Conservation (phyloP, 2,329 filamentous ascomycete species). For the Rhinocladiella mackenziei region DNA sequence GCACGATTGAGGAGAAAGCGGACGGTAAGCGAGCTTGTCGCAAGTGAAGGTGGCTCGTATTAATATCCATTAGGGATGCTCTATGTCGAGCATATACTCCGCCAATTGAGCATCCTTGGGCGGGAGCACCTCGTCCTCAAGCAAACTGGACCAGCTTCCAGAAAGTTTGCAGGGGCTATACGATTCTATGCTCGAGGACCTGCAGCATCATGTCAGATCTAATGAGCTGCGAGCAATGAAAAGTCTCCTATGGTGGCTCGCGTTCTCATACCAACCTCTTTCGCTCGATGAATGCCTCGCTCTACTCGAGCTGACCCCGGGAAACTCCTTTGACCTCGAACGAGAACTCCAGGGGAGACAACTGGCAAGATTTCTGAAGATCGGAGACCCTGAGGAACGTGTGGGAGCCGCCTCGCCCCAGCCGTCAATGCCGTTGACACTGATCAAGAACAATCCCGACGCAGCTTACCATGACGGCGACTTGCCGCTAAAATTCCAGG, state of each 20-base stretch:
- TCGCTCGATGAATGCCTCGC: conserved; percentile 5
- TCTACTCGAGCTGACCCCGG: background rate
- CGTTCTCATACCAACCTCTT: conserved; percentile 3
- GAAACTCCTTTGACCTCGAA: conserved; percentile 7
- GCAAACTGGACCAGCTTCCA: conserved; percentile 1
- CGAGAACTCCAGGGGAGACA: conserved; percentile 7
- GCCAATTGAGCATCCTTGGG: conserved; percentile 6
- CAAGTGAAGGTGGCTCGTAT: background rate
- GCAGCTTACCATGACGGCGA: conserved; percentile 2
- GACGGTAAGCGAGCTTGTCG: conserved; percentile 2
- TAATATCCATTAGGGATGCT: conserved; percentile 5
- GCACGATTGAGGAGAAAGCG: conserved; percentile 6
- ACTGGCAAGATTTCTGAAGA: conserved; percentile 4
- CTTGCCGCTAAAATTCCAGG: conserved; percentile 6
- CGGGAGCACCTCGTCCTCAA: conserved; percentile 8
- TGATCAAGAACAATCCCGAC: background rate
- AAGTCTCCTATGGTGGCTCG: conserved; percentile 4
- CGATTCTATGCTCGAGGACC: conserved; percentile 3
- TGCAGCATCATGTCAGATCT: conserved; percentile 1
- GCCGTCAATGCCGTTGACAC: background rate
- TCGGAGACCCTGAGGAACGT: conserved; percentile 6
- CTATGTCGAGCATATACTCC: conserved; percentile 7
- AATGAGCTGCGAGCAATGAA: conserved; percentile 7
- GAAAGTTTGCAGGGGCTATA: conserved; percentile 1
- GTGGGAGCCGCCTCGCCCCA: background rate